phyloP scores from a whole-genome alignment of 306 rosid genomes.

The Acacia acuminata region DNA sequence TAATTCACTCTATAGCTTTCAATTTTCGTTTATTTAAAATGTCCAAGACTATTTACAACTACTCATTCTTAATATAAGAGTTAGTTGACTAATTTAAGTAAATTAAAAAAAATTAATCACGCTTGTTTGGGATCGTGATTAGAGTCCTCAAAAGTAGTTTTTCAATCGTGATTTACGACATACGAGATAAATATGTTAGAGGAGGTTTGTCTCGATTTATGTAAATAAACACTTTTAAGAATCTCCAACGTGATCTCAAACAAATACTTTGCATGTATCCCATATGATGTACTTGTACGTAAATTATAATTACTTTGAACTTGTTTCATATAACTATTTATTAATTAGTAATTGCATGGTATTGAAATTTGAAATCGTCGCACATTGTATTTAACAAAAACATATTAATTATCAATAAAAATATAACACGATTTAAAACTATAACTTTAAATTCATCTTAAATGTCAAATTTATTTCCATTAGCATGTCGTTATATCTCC shows the following conservation, averaged over 20 bases:
- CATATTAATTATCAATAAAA: neutral
- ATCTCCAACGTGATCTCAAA: no score
- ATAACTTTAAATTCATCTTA: neutral
- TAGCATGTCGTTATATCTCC: neutral
- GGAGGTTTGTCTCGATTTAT: no score
- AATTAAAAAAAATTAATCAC: no score
- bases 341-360: neutral
- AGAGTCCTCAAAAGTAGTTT: no score
- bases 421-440: neutral
- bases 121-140: no score
- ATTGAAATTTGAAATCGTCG: neutral
- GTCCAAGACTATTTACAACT: neutral
- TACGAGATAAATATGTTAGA: no score
- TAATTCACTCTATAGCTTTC: neutral
- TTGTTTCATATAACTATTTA: neutral
- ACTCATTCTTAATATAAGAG: no score
- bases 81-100: no score
- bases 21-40: neutral
- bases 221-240: no score
- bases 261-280: no score
- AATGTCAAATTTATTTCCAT: neutral
- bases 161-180: no score
- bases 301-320: neutral
- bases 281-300: neutral
- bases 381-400: neutral